Evolutionary conservation across 306 rosid species (phyloP), one percentile per base, ranked within the genome.

Genomic region (Malus fusca): DNA sequence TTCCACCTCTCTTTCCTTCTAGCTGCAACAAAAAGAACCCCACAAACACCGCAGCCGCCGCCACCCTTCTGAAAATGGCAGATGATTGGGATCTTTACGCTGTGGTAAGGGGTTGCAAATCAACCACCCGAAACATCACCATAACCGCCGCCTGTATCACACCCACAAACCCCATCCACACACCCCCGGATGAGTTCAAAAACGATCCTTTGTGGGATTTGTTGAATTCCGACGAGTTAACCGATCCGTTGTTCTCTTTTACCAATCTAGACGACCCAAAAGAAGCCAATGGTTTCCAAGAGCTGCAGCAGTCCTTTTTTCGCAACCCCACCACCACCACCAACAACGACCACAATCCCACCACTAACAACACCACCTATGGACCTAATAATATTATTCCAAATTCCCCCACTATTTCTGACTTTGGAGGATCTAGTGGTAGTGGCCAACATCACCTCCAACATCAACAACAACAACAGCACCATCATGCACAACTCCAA

Each of bases 71-170:
- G 30, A 2, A 52, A 72, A 88, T 87, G 90, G 83, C 80, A 3
- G 89, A 82, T 7, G 93, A 89, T 60, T 93, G 96, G 92, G 97
- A 91, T 87, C 98, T 93, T 43, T 71, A 78, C 63, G 93, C 98
- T 2, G 89, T 93, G 21, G 96, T 93, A 8, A 67, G 96, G 51
- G 80, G 96, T 48, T 91, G 88, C 82, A 84, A 77, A 77, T 44
- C 87, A 9, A 63, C 77, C 60, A 7, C 79, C 37, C 17, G 21
- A 15, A 15, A 48, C 21, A 30, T n/a, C 9, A 23, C 72, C 62
- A 15, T 55, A 28, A 15, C 55, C 44, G 30, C 42, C 58, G 42
- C 66, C 66, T 31, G 71, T 46, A 9, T 46, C 22, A 37, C 52
- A 40, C 42, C 77, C 62, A 66, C 74, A 65, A 48, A 56, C 28